Evolutionary conservation across 2,329 filamentous ascomycete genomes (phyloP).

Genomic region (Colletotrichum chlorophyti): DNA sequence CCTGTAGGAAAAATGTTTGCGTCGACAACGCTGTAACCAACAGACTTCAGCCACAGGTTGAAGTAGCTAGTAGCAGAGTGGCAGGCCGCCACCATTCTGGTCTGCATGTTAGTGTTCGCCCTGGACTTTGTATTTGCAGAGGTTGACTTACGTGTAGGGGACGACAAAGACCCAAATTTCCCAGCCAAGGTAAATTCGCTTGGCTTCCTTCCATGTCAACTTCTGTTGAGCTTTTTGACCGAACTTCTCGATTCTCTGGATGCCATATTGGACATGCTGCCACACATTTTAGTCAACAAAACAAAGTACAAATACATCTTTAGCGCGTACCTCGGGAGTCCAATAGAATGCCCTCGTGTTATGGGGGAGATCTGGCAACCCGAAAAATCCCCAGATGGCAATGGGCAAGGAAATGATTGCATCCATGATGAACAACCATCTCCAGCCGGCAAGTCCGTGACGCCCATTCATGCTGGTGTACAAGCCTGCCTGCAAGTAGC

Average conservation of each 20-base stretch:
- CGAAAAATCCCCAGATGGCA: constrained; percentile 31
- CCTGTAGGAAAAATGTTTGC: constrained; percentile 50
- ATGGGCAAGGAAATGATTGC: constrained; percentile 35
- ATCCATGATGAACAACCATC: constrained; percentile 49
- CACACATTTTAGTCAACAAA: neutral
- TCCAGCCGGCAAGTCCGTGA: constrained; percentile 41
- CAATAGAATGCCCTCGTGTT: constrained; percentile 29
- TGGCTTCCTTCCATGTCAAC: constrained; percentile 23
- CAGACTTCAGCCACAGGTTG: constrained; percentile 48
- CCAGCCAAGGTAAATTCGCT: constrained; percentile 28
- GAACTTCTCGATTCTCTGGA: constrained; percentile 32
- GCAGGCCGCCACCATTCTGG: constrained; percentile 26
- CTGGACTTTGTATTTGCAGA: no score
- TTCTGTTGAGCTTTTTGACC: constrained; percentile 29
- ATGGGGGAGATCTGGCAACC: constrained; percentile 31
- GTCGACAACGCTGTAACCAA: constrained; percentile 55
- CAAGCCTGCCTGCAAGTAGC: constrained; percentile 61
- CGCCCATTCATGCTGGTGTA: constrained; percentile 46
- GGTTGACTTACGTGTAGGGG: constrained; percentile 30
- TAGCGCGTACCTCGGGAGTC: constrained; percentile 3
- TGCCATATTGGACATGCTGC: constrained; percentile 28
- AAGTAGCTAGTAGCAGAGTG: constrained; percentile 32
- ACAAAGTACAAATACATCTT: neutral
- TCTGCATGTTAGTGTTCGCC: neutral
- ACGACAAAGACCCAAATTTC: constrained; percentile 31